These are phyloP conservation scores for Candida buenavistaensis DNA, from an alignment of 1,139 yeast genomes.

Conservation along the genomic window DNA sequence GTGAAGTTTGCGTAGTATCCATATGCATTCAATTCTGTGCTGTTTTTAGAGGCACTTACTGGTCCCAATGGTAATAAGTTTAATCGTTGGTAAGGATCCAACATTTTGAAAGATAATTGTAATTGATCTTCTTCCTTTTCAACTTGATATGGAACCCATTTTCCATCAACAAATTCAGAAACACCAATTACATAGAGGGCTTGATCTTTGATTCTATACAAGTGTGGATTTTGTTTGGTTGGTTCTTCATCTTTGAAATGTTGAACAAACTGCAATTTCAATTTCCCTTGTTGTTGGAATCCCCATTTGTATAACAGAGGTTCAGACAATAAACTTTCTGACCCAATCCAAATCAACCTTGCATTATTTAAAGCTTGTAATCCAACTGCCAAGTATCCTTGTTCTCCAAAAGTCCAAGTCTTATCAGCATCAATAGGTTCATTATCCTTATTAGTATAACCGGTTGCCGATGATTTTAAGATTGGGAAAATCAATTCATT, in stretches of 20 bases:
- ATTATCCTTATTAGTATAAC: slow-evolving; percentile 50
- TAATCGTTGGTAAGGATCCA: slow-evolving; percentile 92
- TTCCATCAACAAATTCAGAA: slow-evolving; percentile 57
- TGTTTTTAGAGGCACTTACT: slow-evolving; percentile 33
- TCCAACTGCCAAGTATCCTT: slow-evolving; percentile 75
- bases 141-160: slow-evolving; percentile 68
- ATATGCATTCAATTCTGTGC: slow-evolving; percentile 35
- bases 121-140: slow-evolving; percentile 51
- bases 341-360: slow-evolving; percentile 81
- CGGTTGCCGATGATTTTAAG: slow-evolving; percentile 65
- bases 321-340: slow-evolving; percentile 52
- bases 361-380: slow-evolving; percentile 82
- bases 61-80: slow-evolving; percentile 51
- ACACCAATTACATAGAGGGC: slow-evolving; percentile 65
- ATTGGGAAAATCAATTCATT: slow-evolving; percentile 72
- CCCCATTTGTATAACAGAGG: slow-evolving; percentile 68
- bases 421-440: slow-evolving; percentile 46
- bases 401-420: slow-evolving; percentile 81
- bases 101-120: slow-evolving; percentile 85
- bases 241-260: slow-evolving; percentile 55
- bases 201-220: slow-evolving; percentile 75
- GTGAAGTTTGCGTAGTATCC: slow-evolving; percentile 51
- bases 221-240: slow-evolving; percentile 34
- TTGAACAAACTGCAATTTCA: slow-evolving; percentile 54
- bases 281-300: slow-evolving; percentile 65